Percentiles rank a stretch among this genome's conserved stretches.
phyloP scores from a whole-genome alignment of 192 early-diverging fungal genomes.

The Entomortierella beljakovae region DNA sequence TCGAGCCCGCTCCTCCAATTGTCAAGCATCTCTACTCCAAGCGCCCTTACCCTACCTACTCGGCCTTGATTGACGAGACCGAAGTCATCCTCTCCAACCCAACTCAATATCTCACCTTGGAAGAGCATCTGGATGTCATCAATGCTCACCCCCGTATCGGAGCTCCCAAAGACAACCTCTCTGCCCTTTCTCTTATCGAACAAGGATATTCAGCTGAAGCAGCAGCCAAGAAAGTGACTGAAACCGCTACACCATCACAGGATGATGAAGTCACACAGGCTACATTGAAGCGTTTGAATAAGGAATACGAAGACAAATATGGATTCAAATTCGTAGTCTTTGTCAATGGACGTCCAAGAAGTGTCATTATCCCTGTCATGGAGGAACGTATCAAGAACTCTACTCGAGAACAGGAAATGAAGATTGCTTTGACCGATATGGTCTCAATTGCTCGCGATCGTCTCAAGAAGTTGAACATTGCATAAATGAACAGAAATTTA shows the following conservation, averaged over 20 bases:
- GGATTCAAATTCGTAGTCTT: slow-evolving; percentile 89
- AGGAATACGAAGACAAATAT: slow-evolving; percentile 78
- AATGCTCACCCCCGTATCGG: slow-evolving; percentile 94
- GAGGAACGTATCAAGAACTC: slow-evolving; percentile 74
- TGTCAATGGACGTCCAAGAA: slow-evolving; percentile 80
- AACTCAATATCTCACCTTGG: slow-evolving; percentile 60
- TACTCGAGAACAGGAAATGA: slow-evolving; percentile 72
- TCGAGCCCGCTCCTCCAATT: slow-evolving; percentile 89
- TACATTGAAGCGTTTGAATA: slow-evolving; percentile 68
- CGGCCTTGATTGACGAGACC: slow-evolving; percentile 69
- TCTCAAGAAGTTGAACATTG: slow-evolving; percentile 70
- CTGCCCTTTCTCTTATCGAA: slow-evolving; percentile 77
- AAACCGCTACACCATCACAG: slow-evolving; percentile 37
- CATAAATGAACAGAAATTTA: background rate
- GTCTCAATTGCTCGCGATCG: slow-evolving; percentile 85
- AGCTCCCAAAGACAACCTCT: slow-evolving; percentile 74
- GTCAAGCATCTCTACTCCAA: slow-evolving; percentile 72
- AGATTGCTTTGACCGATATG: slow-evolving; percentile 80
- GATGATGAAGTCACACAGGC: slow-evolving; percentile 65
- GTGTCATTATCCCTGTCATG: slow-evolving; percentile 82
- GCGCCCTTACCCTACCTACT: slow-evolving; percentile 80
- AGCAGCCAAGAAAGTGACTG: slow-evolving; percentile 52
- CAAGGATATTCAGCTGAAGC: slow-evolving; percentile 68
- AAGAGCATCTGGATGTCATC: slow-evolving; percentile 82
- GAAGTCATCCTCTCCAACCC: slow-evolving; percentile 61